Base-by-base conservation (phyloP, 305 asterid species). In the Vinca major region DNA sequence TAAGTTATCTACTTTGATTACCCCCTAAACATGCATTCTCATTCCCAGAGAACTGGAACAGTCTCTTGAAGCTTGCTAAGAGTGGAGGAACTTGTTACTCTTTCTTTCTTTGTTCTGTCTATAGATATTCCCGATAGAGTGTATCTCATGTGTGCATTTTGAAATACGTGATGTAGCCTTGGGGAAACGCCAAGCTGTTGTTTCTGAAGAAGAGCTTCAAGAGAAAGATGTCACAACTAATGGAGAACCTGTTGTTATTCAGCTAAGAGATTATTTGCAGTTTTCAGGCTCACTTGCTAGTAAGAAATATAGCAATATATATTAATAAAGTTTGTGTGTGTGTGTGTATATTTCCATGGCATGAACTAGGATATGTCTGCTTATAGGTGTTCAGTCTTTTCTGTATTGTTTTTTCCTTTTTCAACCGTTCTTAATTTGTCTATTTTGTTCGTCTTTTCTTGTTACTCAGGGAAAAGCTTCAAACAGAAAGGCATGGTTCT, bases 241-340 rank as follows among this genome's bases (percentile, higher is more conserved):
- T 75, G 97, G 86, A 69, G 94, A 90, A 80, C 84, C 95, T 66
- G 76, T 72, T 72, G 80, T 82, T 48, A 80, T 86, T 76, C 97
- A 83, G 84, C 88, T 92, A 67, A 85, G 90, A 80, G 98, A 92
- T 64, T 90, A 85, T 75, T 73, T 92, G 71, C 84, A 84, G 86
- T 85, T 88, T 84, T 88, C 97, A n/a, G 93, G 96, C 73, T 92
- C 98, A 65, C 83, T 87, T 45, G 86, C 93, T 67, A 84, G 97
- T 90, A 86, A 88, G 94, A 57, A 16, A 71, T n/a, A 4, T 57
- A 54, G 44, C 63, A 69, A 56, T 41, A 4, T 7, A 0, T 26
- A 26, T 26, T 26, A 26, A 26, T 26, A 26, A 26, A 26, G 33
- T 26, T 26, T 26, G 33, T 51, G 5, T 53, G 5, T 26, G 33